Base-by-base conservation (phyloP, 176 grass and related monocot species). In the Pontederia crassipes region DNA sequence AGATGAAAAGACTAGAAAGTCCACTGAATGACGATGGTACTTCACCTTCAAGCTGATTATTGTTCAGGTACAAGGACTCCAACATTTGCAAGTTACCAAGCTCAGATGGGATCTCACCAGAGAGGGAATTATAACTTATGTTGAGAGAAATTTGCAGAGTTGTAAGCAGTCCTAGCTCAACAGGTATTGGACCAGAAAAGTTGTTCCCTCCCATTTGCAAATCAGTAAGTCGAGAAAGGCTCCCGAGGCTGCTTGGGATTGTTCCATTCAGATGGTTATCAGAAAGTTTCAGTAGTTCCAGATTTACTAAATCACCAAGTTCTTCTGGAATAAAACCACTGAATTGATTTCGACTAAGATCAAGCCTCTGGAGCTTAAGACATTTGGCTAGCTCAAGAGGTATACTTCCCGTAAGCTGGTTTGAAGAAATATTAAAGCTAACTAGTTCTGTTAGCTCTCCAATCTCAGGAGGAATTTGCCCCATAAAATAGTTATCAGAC, bases 361-460 rank as follows among this genome's bases (percentile, higher is more conserved):
- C 87, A 83, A 98, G 85, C 82, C 94, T 85, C 47, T 98, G 94
- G 58, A 98, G 88, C 77, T 89, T 92, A 8, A 46, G 83, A 24
- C 94, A 98, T 13, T 52, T 70, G 6, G 82, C 74, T 48, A 98
- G 17, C 77, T 86, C 77, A 8, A 9, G 58, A 54, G 94, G 94
- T 55, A 98, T 71, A 4, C 67, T 62, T 17, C 88, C 88, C 0
- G 55, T 80, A 57, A 98, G 67, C 64, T 79, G 79, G 71, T 98
- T 98, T 0, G 94, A 98, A 9, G 94, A 98, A 70, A 93, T 66
- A 58, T 92, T 92, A 81, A 98, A 98, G 84, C 75, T 85, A 11
- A 98, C 94, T 59, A 98, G 94, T 66, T 91, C 64, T 0, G 68
- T 74, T 20, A 98, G 61, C 52, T 98, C 74, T 45, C 84, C 94